Base-by-base conservation (phyloP, 31 red algal genomes). In the Asparagopsis taxiformis region DNA sequence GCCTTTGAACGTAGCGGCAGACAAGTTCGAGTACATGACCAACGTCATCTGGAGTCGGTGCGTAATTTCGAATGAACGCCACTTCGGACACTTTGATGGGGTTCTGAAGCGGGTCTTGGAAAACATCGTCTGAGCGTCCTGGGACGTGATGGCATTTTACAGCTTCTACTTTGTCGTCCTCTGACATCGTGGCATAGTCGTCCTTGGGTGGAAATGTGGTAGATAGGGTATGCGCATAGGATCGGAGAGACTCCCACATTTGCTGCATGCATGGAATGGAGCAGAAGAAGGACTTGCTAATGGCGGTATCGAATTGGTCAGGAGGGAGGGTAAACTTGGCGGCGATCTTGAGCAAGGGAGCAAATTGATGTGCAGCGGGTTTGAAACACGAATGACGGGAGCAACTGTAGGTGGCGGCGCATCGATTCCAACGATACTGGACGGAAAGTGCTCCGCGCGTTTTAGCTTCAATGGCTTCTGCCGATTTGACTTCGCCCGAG, bases 381-480 rank as follows among this genome's bases (percentile, higher is more conserved):
- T 74, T 77, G 30, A 70, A 66, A 33, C 83, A 80, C 8, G 59
- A 65, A 1, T 57, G 74, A 21, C 49, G 53, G 2, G 82, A 63
- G 62, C 91, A 94, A 0, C 33, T 66, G 33, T 79, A 94, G 17
- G 66, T 75, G 41, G 75, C 61, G 28, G 76, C 79, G 36, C 79
- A 79, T 0, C 84, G 83, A 68, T 89, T 83, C 91, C 91, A 94
- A 36, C 76, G 77, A 51, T 94, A 94, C 68, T 94, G 75, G 8
- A 85, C 79, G 30, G 68, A 73, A 43, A 84, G 68, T 7, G 68
- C 68, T 30, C 68, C 68, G 31, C 77, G 72, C 30, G 69, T 68
- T 24, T 76, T 75, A 21, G 69, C 79, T 38, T 96, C 93, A 35
- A 96, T 83, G 13, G 79, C 63, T 39, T 96, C 93, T 13, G 86